Percentiles rank a stretch among this genome's conserved stretches.
Conservation (phyloP, 2,329 filamentous ascomycete genomes). For the Claviceps capensis region DNA sequence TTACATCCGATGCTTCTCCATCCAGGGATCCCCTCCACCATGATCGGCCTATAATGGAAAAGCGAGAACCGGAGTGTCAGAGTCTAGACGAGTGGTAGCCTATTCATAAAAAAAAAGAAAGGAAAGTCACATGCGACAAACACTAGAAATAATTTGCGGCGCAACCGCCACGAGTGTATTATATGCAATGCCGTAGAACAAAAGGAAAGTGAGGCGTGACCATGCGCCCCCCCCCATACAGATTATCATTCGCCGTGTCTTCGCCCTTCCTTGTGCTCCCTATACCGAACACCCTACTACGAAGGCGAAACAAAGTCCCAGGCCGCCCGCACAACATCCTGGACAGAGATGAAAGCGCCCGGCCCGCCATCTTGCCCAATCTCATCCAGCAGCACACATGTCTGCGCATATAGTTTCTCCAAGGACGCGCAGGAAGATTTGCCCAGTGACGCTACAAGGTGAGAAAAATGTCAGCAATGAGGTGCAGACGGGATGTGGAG, state of each 20-base stretch:
- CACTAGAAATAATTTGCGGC: too few species aligned
- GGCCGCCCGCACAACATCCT: constrained; percentile 34
- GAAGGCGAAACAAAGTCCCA: constrained; percentile 11
- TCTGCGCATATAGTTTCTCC: constrained; percentile 77
- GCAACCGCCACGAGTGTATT: too few species aligned
- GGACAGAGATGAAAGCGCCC: constrained; percentile 63
- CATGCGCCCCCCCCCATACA: too few species aligned
- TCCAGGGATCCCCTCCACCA: too few species aligned
- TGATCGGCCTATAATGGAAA: too few species aligned
- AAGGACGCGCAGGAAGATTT: constrained; percentile 79
- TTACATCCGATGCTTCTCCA: too few species aligned
- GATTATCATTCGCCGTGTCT: not conserved
- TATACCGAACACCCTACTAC: not conserved
- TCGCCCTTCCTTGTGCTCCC: not conserved
- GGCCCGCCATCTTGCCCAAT: constrained; percentile 66
- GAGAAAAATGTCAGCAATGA: not conserved
- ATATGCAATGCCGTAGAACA: too few species aligned
- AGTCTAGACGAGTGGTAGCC: too few species aligned
- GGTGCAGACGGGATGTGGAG: not conserved
- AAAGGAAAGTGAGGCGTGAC: too few species aligned
- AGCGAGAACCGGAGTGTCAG: too few species aligned
- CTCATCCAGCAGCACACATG: constrained; percentile 71
- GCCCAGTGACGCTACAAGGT: constrained; percentile 60
- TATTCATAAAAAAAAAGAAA: too few species aligned
- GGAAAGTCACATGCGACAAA: too few species aligned